phyloP scores from a whole-genome alignment of 331 rosid species.

The Rosa hybrid region DNA sequence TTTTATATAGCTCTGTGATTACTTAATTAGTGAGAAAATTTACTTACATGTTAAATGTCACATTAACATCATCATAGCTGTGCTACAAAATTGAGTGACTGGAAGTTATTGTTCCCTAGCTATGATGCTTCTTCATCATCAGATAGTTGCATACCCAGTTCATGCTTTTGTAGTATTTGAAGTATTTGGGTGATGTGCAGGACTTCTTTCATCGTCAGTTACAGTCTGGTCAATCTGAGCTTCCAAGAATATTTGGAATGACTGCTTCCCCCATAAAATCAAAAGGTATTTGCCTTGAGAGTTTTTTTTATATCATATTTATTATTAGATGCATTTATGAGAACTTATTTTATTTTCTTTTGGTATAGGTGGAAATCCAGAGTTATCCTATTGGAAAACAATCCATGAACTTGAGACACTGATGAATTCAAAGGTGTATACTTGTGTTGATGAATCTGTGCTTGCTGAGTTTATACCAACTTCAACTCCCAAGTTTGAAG shows the following conservation, averaged over 20 bases:
- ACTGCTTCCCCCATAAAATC: conserved; percentile 93
- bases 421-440: conserved; percentile 87
- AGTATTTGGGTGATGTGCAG: conserved; percentile 40
- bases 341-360: background rate
- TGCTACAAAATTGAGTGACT: background rate
- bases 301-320: background rate
- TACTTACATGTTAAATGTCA: background rate
- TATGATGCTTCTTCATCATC: conserved; percentile 13
- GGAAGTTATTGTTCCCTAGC: conserved; percentile 1
- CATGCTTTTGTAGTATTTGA: conserved; percentile 16
- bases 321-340: background rate
- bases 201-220: conserved; percentile 69
- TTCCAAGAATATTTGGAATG: conserved; percentile 89
- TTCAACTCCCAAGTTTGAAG: conserved; percentile 69
- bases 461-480: conserved; percentile 59
- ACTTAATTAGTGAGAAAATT: background rate
- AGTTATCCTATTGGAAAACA: conserved; percentile 36
- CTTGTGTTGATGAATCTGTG: conserved; percentile 69
- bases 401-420: conserved; percentile 59
- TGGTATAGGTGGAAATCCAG: conserved; percentile 52
- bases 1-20: background rate
- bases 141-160: conserved; percentile 8
- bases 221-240: conserved; percentile 35
- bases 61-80: background rate
- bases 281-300: conserved; percentile 51